Evolutionary conservation across 306 rosid genomes (phyloP).

Genomic region (Quillaja saponaria): DNA sequence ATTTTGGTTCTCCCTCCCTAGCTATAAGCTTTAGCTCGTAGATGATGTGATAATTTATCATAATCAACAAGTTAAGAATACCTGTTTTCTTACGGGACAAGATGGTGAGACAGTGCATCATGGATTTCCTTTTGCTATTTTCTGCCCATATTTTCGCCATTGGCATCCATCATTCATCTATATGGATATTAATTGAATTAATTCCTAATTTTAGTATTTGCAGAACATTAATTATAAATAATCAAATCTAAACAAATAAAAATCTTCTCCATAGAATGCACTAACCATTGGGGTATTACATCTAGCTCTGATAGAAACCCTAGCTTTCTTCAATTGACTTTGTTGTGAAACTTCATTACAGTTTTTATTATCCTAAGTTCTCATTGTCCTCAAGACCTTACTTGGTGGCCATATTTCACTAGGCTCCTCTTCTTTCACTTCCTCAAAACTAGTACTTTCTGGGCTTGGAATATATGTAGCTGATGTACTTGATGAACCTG

Average conservation of each 20-base stretch:
- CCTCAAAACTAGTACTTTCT: conserved; percentile 24
- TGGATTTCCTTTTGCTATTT: conserved; percentile 83
- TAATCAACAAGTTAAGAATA: no score
- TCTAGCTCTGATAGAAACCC: conserved; percentile 75
- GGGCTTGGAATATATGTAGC: conserved; percentile 12
- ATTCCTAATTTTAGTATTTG: not conserved
- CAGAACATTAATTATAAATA: not conserved
- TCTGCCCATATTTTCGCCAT: conserved; percentile 91
- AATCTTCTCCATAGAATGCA: not conserved
- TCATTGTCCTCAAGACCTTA: conserved; percentile 38
- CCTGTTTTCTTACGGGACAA: conserved; percentile 82
- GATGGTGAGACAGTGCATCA: conserved; percentile 68
- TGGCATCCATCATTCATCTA: conserved; percentile 87
- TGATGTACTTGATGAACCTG: not conserved
- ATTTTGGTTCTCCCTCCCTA: no score
- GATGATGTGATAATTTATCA: no score
- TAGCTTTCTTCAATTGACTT: conserved; percentile 51
- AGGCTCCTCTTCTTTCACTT: conserved; percentile 39
- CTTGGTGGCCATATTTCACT: conserved; percentile 48
- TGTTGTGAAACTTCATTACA: conserved; percentile 38
- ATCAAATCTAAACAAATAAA: not conserved
- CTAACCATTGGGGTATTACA: conserved; percentile 70
- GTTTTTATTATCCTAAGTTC: conserved; percentile 25
- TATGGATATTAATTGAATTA: not conserved
- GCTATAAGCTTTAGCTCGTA: no score